A percentile compares a stretch with the other conserved stretches of the same genome.
phyloP scores from a whole-genome alignment of 192 early-diverging fungal genomes.

The Podila horticola region DNA sequence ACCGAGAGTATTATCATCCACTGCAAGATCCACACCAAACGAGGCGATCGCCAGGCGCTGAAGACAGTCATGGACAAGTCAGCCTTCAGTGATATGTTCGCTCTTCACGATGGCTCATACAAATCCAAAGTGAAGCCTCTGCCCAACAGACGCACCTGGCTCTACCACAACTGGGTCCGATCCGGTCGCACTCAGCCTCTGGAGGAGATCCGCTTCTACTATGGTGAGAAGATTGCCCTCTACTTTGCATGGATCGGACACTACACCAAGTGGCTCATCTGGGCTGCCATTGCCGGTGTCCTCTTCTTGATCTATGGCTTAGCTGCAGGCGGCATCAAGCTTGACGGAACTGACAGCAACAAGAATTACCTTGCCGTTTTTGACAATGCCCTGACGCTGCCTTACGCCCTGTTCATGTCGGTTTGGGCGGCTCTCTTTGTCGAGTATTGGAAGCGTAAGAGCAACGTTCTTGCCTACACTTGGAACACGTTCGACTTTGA shows the following conservation, averaged over 20 bases:
- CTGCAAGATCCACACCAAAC: conserved; percentile 29
- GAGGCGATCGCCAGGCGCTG: conserved; percentile 53
- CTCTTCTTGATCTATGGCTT: conserved; percentile 64
- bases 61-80: conserved; percentile 53
- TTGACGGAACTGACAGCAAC: not conserved
- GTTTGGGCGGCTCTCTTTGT: conserved; percentile 71
- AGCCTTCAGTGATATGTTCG: conserved; percentile 56
- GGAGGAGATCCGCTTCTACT: conserved; percentile 66
- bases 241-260: conserved; percentile 78
- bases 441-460: conserved; percentile 71
- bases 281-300: conserved; percentile 61
- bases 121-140: conserved; percentile 37
- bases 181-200: conserved; percentile 53
- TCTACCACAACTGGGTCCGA: conserved; percentile 57
- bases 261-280: conserved; percentile 68
- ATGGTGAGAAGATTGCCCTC: conserved; percentile 74
- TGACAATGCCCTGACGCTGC: conserved; percentile 67
- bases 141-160: conserved; percentile 54
- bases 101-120: conserved; percentile 68
- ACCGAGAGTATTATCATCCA: conserved; percentile 25
- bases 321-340: conserved; percentile 7
- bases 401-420: conserved; percentile 69
- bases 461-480: conserved; percentile 54
- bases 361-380: conserved; percentile 42
- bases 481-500: conserved; percentile 70